Conservation (phyloP, 2,329 filamentous ascomycete genomes). For the Colletotrichum costaricense region DNA sequence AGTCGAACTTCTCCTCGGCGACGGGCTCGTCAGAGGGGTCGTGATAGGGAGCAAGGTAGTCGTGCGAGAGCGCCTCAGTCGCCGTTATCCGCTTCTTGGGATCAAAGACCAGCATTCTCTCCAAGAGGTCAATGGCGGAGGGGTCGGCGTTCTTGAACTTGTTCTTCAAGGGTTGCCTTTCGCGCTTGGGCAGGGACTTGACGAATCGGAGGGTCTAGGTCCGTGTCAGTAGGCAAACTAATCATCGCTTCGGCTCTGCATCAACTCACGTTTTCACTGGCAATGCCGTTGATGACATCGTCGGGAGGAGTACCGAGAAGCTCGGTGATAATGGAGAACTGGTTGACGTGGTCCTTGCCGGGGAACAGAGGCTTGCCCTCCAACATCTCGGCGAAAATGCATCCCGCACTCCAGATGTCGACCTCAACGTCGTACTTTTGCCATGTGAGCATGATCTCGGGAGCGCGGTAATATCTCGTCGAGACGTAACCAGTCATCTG, state of each 20-base stretch:
- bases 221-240: background rate
- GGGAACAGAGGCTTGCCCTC: slow-evolving; percentile 98
- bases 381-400: slow-evolving; percentile 99
- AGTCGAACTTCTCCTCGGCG: slow-evolving; percentile 98
- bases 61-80: slow-evolving; percentile 85
- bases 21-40: slow-evolving; percentile 96
- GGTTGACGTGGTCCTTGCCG: slow-evolving; percentile 99
- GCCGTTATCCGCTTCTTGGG: slow-evolving; percentile 96
- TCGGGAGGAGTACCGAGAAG: slow-evolving; percentile 95
- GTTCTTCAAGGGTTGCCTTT: slow-evolving; percentile 84
- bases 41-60: slow-evolving; percentile 96
- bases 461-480: slow-evolving; percentile 97
- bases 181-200: slow-evolving; percentile 94
- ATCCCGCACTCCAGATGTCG: slow-evolving; percentile 98
- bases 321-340: slow-evolving; percentile 99
- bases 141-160: slow-evolving; percentile 98
- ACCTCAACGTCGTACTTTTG: slow-evolving; percentile 99
- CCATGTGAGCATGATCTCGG: slow-evolving; percentile 99
- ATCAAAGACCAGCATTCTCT: slow-evolving; percentile 98
- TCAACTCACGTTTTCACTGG: slow-evolving; percentile 88
- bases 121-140: slow-evolving; percentile 86
- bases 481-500: slow-evolving; percentile 99
- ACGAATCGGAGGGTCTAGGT: slow-evolving; percentile 91
- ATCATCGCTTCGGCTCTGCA: background rate
- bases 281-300: slow-evolving; percentile 98